phyloP scores from a whole-genome alignment of 73 alveolate species.

The Symbiodinium natans region DNA sequence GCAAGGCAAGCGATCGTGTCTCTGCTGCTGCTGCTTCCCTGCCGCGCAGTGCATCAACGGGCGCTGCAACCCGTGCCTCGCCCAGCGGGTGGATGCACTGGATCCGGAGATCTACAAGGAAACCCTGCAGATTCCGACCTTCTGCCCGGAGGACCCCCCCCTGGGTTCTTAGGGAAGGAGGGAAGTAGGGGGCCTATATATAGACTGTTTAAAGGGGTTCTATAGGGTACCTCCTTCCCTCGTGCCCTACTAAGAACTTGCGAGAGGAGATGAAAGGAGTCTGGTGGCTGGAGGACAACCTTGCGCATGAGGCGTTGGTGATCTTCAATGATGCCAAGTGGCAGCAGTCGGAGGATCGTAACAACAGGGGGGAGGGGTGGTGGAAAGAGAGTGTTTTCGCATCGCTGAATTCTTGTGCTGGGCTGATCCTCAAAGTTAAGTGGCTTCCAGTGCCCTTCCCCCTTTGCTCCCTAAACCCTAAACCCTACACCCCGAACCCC shows the following conservation, averaged over 20 bases:
- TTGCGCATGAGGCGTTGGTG: slow-evolving; percentile 40
- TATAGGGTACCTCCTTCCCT: too few species aligned
- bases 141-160: slow-evolving; percentile 23
- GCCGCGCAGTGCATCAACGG: not conserved
- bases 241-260: not conserved
- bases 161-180: too few species aligned
- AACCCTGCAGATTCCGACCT: slow-evolving; percentile 9
- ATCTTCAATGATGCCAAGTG: slow-evolving; percentile 12
- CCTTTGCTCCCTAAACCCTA: too few species aligned
- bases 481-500: not conserved
- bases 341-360: not conserved
- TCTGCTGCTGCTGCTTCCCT: slow-evolving; percentile 24
- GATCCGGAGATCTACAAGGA: slow-evolving; percentile 34
- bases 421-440: too few species aligned
- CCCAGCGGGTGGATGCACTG: slow-evolving; percentile 24
- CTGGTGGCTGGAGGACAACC: slow-evolving; percentile 61
- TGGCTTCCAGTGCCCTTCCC: too few species aligned
- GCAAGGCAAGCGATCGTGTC: slow-evolving; percentile 23
- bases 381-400: too few species aligned
- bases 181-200: too few species aligned
- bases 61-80: slow-evolving; percentile 44
- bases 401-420: too few species aligned
- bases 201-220: too few species aligned
- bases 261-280: slow-evolving; percentile 18
- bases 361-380: too few species aligned